Conservation (phyloP, 2,329 filamentous ascomycete species). For the Fusarium tuaranense region DNA sequence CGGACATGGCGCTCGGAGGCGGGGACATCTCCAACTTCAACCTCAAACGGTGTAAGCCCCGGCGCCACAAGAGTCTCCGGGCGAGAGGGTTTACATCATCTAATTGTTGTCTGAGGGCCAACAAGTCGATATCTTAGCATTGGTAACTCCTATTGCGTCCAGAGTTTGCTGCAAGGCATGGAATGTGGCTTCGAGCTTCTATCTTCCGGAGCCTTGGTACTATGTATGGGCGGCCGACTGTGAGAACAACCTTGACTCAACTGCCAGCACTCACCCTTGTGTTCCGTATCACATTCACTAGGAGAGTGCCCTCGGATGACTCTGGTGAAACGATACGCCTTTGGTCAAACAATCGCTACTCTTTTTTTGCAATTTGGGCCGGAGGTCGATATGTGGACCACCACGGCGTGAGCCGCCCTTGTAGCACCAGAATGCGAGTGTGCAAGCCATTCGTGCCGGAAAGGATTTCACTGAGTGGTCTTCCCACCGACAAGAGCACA, state of each 20-base stretch:
- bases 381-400: conserved; percentile 1
- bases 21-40: conserved; percentile 32
- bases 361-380: background rate
- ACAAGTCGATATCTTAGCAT: conserved; percentile 11
- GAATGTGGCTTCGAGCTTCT: conserved; percentile 1
- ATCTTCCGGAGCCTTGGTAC: conserved; percentile 19
- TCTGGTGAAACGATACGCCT: background rate
- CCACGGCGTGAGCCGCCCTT: background rate
- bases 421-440: background rate
- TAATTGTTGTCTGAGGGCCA: conserved; percentile 3
- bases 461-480: background rate
- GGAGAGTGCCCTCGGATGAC: conserved; percentile 9
- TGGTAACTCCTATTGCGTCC: conserved; percentile 6
- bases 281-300: background rate
- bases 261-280: background rate
- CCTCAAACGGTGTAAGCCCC: conserved; percentile 37
- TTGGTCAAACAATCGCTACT: background rate
- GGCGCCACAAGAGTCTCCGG: conserved; percentile 33
- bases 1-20: conserved; percentile 31
- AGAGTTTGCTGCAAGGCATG: conserved; percentile 12
- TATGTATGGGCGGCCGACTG: conserved; percentile 7
- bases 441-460: background rate
- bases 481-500: background rate
- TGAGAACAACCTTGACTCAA: background rate
- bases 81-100: conserved; percentile 10